These are phyloP conservation scores for Mycena belliarum DNA, from an alignment of 768 basidiomycete species.

Conservation along the genomic window DNA sequence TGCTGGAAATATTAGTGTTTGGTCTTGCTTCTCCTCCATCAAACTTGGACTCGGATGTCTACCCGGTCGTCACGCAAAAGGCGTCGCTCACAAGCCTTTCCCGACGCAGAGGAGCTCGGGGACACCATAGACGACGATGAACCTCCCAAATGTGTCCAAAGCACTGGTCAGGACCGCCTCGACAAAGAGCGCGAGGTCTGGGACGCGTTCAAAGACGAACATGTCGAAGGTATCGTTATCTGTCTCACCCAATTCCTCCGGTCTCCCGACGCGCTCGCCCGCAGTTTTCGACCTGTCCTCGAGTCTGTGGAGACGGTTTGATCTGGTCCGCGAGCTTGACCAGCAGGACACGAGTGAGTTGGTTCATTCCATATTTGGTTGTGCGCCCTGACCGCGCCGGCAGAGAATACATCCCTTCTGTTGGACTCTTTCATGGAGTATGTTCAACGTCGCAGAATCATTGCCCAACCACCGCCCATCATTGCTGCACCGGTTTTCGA, in stretches of 20 bases:
- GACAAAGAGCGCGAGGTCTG: conserved; percentile 68
- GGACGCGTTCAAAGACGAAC: conserved; percentile 77
- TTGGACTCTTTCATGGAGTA: conserved; percentile 9
- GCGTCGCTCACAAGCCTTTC: conserved; percentile 44
- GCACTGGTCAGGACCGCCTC: conserved; percentile 21
- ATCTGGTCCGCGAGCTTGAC: conserved; percentile 73
- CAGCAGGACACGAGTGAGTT: conserved; percentile 39
- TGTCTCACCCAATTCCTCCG: background rate
- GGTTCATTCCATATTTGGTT: background rate
- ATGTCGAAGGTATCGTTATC: conserved; percentile 61
- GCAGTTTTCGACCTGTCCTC: conserved; percentile 77
- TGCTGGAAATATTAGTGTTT: conserved; percentile 24
- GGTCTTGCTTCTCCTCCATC: background rate
- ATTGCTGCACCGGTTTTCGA: background rate
- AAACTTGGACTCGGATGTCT: background rate
- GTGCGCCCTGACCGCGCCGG: background rate
- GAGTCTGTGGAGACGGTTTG: conserved; percentile 69
- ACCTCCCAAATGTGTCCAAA: conserved; percentile 4
- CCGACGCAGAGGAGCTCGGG: conserved; percentile 28
- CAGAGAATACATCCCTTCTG: conserved; percentile 9
- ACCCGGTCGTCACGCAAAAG: conserved; percentile 41
- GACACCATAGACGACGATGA: background rate
- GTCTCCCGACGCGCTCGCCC: background rate
- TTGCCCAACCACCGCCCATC: background rate
- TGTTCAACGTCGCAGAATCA: conserved; percentile 6